A percentile compares a stretch with the other conserved stretches of the same genome.
These are phyloP conservation scores for Psilocybe mexicana DNA, from an alignment of 1,284 basidiomycete genomes.

Conservation along the genomic window DNA sequence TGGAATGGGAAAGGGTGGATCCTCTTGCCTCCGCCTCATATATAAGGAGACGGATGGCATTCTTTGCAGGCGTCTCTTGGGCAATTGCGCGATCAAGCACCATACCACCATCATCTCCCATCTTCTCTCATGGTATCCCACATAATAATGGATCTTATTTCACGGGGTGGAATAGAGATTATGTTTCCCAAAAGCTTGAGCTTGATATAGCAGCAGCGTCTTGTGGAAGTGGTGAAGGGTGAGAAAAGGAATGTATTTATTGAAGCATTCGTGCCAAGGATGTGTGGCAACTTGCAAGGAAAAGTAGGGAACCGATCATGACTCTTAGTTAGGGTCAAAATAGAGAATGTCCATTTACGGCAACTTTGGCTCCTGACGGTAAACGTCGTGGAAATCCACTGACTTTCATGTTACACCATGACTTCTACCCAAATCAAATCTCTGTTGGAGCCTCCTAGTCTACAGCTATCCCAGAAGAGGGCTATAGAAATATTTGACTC, in stretches of 20 bases:
- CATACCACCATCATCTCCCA: conserved; percentile 15
- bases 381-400: neutral
- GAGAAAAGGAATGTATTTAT: neutral
- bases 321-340: neutral
- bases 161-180: too few relatives aligned
- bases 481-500: conserved; percentile 48
- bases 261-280: neutral
- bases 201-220: too few relatives aligned
- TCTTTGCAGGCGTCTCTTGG: neutral
- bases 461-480: conserved; percentile 39
- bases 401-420: conserved; percentile 34
- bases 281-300: neutral
- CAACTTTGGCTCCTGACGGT: neutral
- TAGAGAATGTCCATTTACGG: neutral
- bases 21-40: neutral
- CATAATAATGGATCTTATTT: too few relatives aligned
- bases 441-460: conserved; percentile 49
- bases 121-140: too few relatives aligned
- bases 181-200: too few relatives aligned
- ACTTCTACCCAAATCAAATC: conserved; percentile 49
- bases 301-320: neutral
- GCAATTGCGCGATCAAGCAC: conserved; percentile 14
- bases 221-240: too few relatives aligned
- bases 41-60: neutral
- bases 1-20: conserved; percentile 11